A percentile compares a stretch with the other conserved stretches of the same genome.
Conservation (phyloP, 169 alveolate genomes). For the Plasmodium yoelii region DNA sequence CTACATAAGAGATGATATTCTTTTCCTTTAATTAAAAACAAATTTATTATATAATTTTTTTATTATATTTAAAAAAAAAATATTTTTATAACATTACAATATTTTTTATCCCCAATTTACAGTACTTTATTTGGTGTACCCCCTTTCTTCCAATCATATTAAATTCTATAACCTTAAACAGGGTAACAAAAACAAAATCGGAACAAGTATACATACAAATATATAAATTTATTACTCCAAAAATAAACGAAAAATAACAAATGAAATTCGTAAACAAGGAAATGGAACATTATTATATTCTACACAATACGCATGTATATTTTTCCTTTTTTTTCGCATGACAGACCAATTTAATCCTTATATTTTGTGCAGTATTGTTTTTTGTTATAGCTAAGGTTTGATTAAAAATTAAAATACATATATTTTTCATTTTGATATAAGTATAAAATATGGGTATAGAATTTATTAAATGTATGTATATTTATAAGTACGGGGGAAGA, state of each 20-base stretch:
- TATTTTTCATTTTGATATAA: slow-evolving; percentile 5
- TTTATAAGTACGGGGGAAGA: no score
- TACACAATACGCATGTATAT: not conserved
- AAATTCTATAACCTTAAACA: slow-evolving; percentile 69
- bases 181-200: slow-evolving; percentile 25
- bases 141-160: slow-evolving; percentile 89
- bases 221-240: slow-evolving; percentile 5
- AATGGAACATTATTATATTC: not conserved
- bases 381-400: slow-evolving; percentile 62
- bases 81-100: no score
- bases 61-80: no score
- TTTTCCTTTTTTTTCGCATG: not conserved
- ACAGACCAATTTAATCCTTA: slow-evolving; percentile 43
- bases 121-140: slow-evolving; percentile 93
- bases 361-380: slow-evolving; percentile 24
- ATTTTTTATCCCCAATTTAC: not conserved
- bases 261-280: no score
- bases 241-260: no score
- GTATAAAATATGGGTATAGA: not conserved
- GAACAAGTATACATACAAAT: slow-evolving; percentile 16
- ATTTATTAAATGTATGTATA: not conserved
- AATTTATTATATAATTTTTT: no score
- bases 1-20: no score
- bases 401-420: slow-evolving; percentile 17
- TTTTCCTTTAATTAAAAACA: no score